Base-by-base conservation (phyloP, 768 basidiomycete species). In the Chalciporus pseudorubinellus region DNA sequence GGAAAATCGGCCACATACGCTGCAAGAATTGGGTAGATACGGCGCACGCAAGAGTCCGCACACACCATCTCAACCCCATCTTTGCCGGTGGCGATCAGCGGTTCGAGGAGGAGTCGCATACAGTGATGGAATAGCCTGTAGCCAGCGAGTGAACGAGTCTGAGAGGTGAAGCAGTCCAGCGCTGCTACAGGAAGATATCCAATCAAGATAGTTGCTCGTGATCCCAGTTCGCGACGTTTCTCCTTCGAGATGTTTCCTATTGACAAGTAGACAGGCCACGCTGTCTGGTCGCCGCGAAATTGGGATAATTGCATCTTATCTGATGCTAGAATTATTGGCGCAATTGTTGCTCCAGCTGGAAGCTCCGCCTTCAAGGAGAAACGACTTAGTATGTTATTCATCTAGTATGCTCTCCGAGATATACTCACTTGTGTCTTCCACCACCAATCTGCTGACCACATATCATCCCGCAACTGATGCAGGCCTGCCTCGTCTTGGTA, bases 221-320 rank as follows among this genome's bases (percentile, higher is more conserved):
- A 34, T 3, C 51, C 54, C 0, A 48, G 29, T 42, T 61, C 13
- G 2, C 53, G 21, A 12, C 48, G 48, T 41, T 57, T 50, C 11
- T 43, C 31, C 43, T 64, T 64, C 6, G 38, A n/a, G 10, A 68
- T 59, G 29, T 68, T 64, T 3, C 59, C 60, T 22, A 65, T 56
- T 1, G 62, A 57, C 1, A 68, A 24, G 38, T 68, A 68, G 12
- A 68, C 60, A 11, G 64, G 61, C 43, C 54, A 63, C 19, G 59
- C 66, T 6, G 49, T 18, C 47, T 60, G 60, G 26, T 75, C 71
- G 1, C 70, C 57, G 6, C 63, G 55, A 49, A 78, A 75, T 1
- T 60, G 51, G 0, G 74, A 74, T 0, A 78, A 58, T 45, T 70
- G 64, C 0, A 75, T 79, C 44, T 78, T 79, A 59, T 81, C 76